Percentiles rank a stretch among this genome's conserved stretches.
These are phyloP conservation scores for Ophiostoma piceae DNA, from an alignment of 2,329 filamentous ascomycete species.

Conservation along the genomic window DNA sequence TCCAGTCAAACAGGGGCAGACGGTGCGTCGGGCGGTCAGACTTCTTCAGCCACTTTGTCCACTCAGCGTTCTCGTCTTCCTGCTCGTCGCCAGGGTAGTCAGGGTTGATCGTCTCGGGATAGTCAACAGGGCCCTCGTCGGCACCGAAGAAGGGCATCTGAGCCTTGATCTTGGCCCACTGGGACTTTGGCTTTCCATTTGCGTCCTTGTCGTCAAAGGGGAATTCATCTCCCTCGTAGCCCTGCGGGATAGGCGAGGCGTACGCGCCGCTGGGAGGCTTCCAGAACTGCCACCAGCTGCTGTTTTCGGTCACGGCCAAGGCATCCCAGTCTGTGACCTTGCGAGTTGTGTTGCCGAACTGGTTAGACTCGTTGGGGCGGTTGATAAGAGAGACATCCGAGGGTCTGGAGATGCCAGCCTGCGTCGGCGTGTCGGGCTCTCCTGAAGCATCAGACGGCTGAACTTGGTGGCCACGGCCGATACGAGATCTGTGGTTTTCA, in stretches of 20 bases:
- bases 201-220: constrained; percentile 31
- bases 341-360: constrained; percentile 48
- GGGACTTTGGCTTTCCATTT: constrained; percentile 37
- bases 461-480: neutral
- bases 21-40: constrained; percentile 83
- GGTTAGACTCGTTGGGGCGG: neutral
- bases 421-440: constrained; percentile 9
- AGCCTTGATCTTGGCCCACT: constrained; percentile 48
- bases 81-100: constrained; percentile 56
- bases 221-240: constrained; percentile 43
- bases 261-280: constrained; percentile 58
- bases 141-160: constrained; percentile 47
- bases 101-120: constrained; percentile 59
- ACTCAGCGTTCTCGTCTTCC: constrained; percentile 60
- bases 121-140: constrained; percentile 45
- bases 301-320: constrained; percentile 43
- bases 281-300: constrained; percentile 60
- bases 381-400: constrained; percentile 32
- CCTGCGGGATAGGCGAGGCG: constrained; percentile 56
- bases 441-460: constrained; percentile 12
- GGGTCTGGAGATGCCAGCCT: constrained; percentile 29
- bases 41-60: constrained; percentile 75
- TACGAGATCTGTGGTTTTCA: constrained; percentile 24
- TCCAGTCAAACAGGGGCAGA: constrained; percentile 55
- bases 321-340: constrained; percentile 46